Base-by-base conservation (phyloP, 2,329 filamentous ascomycete genomes). In the Pestalotiopsis sp. region DNA sequence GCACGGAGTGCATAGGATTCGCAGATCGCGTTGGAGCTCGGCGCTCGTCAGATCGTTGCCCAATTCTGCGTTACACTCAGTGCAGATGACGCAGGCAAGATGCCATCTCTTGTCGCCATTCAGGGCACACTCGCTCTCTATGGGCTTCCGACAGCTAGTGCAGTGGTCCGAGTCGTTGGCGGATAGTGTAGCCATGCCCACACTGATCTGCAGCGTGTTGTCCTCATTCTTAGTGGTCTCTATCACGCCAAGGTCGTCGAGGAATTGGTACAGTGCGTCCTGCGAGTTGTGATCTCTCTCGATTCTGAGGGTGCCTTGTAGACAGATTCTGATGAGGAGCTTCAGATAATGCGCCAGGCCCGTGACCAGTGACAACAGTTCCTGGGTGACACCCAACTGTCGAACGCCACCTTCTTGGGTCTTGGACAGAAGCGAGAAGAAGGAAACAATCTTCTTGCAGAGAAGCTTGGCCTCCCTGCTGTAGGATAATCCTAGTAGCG, bases 371-470 rank as follows among this genome's bases (percentile, higher is more conserved):
- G 95, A 97, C n/a, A 99, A 83, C n/a, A 99, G 87, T 79, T 99
- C 96, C 79, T 99, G 96, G 9, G 96, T 99, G 39, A 99, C 96
- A 58, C 96, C 96, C 57, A 98, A 89, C 78, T 98, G 96, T 69
- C 94, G 89, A 49, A 93, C 90, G n/a, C 92, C 93, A 9, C 91
- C 94, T 76, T 98, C 95, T 78, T 98, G 95, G 1, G 95, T 96
- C 80, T 97, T 97, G 5, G 95, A 97, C 9, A 99, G 86, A 20
- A 99, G 85, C 13, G 94, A 94, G 80, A 99, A 99, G 84, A 99
- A 99, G 31, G 95, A 94, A 5, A 99, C 96, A 67, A 99, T 97
- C 81, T 99, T 99, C 82, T 99, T 99, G 85, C 96, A 99, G n/a
- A 99, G 89, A 65, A 99, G 86, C 81, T 99, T 99, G n/a, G 96